Evolutionary conservation across 345 rosid genomes (phyloP).

Genomic region (Psidium friedrichsthalianum): DNA sequence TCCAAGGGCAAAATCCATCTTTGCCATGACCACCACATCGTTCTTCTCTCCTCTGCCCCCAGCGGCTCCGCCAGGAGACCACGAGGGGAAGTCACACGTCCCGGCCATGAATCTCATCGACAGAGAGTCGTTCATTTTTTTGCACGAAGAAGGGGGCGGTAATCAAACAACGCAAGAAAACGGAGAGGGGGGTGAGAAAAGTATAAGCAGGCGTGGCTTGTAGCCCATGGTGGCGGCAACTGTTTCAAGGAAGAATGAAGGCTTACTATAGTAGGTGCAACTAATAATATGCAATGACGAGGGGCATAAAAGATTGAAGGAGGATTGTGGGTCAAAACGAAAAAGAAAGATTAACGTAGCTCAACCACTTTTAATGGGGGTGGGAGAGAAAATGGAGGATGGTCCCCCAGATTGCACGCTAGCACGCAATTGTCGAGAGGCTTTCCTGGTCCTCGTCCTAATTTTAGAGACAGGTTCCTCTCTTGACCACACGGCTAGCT

Average conservation of each 20-base stretch:
- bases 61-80: neutral
- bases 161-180: neutral
- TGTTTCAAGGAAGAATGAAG: neutral
- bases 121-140: neutral
- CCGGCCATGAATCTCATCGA: neutral
- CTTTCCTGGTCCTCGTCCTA: neutral
- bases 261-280: neutral
- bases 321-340: neutral
- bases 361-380: slow-evolving; percentile 19
- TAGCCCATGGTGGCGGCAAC: neutral
- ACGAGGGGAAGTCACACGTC: neutral
- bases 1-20: neutral
- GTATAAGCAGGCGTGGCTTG: neutral
- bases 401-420: neutral
- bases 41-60: neutral
- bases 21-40: neutral
- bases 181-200: neutral
- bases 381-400: neutral
- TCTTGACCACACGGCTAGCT: neutral
- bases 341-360: slow-evolving; percentile 9
- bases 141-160: neutral
- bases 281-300: neutral
- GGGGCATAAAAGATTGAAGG: neutral
- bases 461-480: neutral
- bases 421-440: slow-evolving; percentile 1